phyloP scores from a whole-genome alignment of 2,329 filamentous ascomycete genomes.

The Seiridium cupressi region DNA sequence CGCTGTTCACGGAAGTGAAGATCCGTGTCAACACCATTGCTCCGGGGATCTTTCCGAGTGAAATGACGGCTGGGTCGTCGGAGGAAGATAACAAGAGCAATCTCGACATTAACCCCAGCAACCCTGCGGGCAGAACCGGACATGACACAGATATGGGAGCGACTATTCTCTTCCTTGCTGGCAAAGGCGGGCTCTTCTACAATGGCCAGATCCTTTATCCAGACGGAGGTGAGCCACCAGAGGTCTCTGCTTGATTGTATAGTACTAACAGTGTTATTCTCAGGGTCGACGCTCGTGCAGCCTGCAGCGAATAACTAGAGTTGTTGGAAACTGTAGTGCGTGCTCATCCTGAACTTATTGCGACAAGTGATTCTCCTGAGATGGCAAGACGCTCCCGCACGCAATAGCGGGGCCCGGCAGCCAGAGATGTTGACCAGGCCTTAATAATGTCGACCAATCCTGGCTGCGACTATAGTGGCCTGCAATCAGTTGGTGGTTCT shows the following conservation, averaged over 20 bases:
- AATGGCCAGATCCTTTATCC: constrained; percentile 53
- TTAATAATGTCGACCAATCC: no score
- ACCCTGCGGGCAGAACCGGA: constrained; percentile 40
- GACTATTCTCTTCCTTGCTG: constrained; percentile 48
- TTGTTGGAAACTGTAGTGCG: neutral
- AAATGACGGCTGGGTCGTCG: constrained; percentile 47
- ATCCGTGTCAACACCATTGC: constrained; percentile 57
- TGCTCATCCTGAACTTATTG: no score
- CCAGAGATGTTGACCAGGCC: no score
- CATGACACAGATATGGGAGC: constrained; percentile 49
- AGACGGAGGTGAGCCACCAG: constrained; percentile 35
- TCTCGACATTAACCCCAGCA: constrained; percentile 36
- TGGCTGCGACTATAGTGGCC: no score
- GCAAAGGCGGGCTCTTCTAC: constrained; percentile 47
- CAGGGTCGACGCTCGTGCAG: neutral
- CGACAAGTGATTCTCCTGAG: no score
- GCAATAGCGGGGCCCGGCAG: no score
- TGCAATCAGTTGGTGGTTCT: no score
- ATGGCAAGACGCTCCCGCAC: no score
- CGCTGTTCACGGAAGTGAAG: constrained; percentile 44
- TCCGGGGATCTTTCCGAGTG: constrained; percentile 41
- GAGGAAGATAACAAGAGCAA: constrained; percentile 44
- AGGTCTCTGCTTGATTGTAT: neutral
- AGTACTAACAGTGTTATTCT: neutral
- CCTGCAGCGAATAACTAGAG: neutral